These are phyloP conservation scores for Wickerhamomyces queroliae DNA, from an alignment of 805 yeast species.

Conservation along the genomic window DNA sequence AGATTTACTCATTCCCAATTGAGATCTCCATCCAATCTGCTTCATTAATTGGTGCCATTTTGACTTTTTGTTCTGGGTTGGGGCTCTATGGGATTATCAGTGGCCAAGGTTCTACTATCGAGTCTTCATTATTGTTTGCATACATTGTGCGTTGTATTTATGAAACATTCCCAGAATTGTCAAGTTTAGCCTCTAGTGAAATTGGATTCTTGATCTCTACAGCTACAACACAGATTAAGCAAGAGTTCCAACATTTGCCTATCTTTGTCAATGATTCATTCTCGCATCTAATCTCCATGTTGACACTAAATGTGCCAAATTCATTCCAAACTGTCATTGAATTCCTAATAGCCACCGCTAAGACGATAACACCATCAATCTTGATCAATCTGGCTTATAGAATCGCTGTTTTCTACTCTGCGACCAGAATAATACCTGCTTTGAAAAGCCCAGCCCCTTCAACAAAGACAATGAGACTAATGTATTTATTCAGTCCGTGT, in stretches of 20 bases:
- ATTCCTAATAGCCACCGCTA: conserved; percentile 39
- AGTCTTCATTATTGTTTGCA: conserved; percentile 78
- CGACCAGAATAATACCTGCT: conserved; percentile 89
- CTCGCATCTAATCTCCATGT: conserved; percentile 15
- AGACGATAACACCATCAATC: conserved; percentile 72
- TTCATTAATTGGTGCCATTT: conserved; percentile 77
- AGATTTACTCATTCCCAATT: conserved; percentile 76
- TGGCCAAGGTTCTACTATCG: conserved; percentile 84
- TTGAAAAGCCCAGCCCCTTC: conserved; percentile 34
- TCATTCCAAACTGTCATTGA: conserved; percentile 29
- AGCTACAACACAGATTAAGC: conserved; percentile 26
- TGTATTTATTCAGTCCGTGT: conserved; percentile 90
- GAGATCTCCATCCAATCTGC: conserved; percentile 63
- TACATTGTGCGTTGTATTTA: conserved; percentile 91
- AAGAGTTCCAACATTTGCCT: conserved; percentile 26
- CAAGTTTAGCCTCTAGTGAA: conserved; percentile 45
- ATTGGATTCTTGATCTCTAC: conserved; percentile 32
- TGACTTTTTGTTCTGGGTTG: conserved; percentile 68
- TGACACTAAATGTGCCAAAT: conserved; percentile 19
- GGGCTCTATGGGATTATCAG: conserved; percentile 82
- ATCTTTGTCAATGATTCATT: conserved; percentile 21
- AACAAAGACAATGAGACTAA: conserved; percentile 37
- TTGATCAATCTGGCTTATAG: conserved; percentile 79
- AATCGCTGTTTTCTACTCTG: conserved; percentile 81
- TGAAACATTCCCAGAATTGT: conserved; percentile 85